Evolutionary conservation across 768 basidiomycete genomes (phyloP).

Genomic region (Dacryopinax primogenitus): DNA sequence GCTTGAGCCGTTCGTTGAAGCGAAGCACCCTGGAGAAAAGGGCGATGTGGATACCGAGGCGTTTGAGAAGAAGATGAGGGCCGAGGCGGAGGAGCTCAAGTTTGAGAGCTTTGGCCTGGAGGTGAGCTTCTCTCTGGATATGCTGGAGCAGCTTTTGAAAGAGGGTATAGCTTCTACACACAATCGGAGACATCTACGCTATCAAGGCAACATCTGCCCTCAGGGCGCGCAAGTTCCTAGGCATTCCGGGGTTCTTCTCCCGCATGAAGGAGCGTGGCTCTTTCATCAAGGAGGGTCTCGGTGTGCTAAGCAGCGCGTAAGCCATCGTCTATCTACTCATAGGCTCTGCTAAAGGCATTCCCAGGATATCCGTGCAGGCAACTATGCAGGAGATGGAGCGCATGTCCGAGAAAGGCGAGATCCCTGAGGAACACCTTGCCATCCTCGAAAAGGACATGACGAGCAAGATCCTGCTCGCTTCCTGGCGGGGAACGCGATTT

Average conservation of each 20-base stretch:
- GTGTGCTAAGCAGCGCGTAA: constrained; percentile 89
- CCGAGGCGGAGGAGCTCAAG: constrained; percentile 90
- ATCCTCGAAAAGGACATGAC: constrained; percentile 87
- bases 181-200: constrained; percentile 83
- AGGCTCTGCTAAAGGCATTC: background rate
- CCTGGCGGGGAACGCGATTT: constrained; percentile 93
- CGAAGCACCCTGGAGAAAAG: constrained; percentile 63
- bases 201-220: constrained; percentile 85
- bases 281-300: constrained; percentile 92
- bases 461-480: constrained; percentile 91
- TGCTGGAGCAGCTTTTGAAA: constrained; percentile 8
- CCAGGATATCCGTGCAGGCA: constrained; percentile 57
- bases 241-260: constrained; percentile 86
- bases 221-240: constrained; percentile 83
- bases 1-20: constrained; percentile 81
- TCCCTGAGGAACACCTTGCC: constrained; percentile 70
- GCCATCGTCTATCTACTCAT: constrained; percentile 25
- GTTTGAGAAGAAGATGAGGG: constrained; percentile 62
- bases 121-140: constrained; percentile 32
- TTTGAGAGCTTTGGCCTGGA: constrained; percentile 96
- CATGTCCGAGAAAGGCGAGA: constrained; percentile 76
- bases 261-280: constrained; percentile 88
- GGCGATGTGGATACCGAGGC: constrained; percentile 70
- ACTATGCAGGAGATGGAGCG: constrained; percentile 88
- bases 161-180: constrained; percentile 57